Percentiles rank a stretch among this genome's conserved stretches.
These are phyloP conservation scores for Suhomyces prunicola DNA, from an alignment of 805 yeast species.

Conservation along the genomic window DNA sequence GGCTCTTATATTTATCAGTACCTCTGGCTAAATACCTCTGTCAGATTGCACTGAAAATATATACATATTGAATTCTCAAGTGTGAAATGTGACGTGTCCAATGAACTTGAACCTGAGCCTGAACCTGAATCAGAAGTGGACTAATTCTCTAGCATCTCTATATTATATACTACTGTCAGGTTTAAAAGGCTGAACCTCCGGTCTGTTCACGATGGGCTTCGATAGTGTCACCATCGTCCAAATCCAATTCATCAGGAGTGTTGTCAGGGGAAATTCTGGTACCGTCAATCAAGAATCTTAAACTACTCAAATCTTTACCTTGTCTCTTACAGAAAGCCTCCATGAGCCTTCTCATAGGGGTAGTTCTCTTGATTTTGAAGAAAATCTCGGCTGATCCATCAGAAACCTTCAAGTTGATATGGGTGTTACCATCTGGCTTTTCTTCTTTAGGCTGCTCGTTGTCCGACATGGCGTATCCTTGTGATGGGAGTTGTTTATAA, in stretches of 20 bases:
- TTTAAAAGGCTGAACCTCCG: conserved; percentile 44
- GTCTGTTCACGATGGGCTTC: conserved; percentile 97
- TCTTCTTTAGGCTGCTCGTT: conserved; percentile 42
- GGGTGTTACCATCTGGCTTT: conserved; percentile 50
- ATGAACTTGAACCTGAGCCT: background rate
- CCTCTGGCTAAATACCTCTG: background rate
- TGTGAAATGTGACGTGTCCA: background rate
- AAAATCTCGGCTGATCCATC: conserved; percentile 93
- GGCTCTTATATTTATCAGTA: background rate
- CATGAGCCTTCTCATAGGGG: conserved; percentile 91
- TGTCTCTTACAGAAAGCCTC: conserved; percentile 98
- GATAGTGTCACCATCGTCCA: conserved; percentile 93
- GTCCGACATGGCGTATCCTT: conserved; percentile 16
- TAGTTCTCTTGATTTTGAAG: conserved; percentile 90
- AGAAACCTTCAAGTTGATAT: conserved; percentile 88
- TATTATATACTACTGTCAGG: background rate
- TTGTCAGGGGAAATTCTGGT: conserved; percentile 82
- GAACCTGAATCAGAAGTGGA: background rate
- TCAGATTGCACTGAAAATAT: background rate
- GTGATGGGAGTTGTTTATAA: conserved; percentile 1
- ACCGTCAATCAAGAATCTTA: conserved; percentile 92
- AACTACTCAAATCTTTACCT: conserved; percentile 77
- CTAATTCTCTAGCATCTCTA: background rate
- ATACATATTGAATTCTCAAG: background rate
- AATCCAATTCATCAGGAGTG: conserved; percentile 89